Percentiles rank a stretch among this genome's conserved stretches.
Conservation (phyloP, 495 filamentous ascomycete genomes). For the Tuber umbilicatum region DNA sequence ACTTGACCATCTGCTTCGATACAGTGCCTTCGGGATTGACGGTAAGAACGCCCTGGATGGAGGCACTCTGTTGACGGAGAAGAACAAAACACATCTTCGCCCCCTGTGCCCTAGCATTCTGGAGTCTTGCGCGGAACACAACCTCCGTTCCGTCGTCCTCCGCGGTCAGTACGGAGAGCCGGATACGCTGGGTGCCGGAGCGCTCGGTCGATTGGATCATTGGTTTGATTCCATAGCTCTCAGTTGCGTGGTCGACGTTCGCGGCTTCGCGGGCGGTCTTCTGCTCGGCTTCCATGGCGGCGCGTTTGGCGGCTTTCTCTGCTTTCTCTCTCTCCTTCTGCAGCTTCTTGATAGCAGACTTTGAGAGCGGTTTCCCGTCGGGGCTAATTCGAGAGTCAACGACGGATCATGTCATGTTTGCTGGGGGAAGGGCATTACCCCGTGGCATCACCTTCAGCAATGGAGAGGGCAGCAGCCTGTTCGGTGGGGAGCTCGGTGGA, state of each 20-base stretch:
- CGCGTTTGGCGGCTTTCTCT: slow-evolving; percentile 33
- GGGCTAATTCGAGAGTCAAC: slow-evolving; percentile 17
- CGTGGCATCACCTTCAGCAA: slow-evolving; percentile 8
- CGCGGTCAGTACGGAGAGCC: slow-evolving; percentile 23
- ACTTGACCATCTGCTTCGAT: slow-evolving; percentile 81
- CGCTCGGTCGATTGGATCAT: slow-evolving; percentile 42
- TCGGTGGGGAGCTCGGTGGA: slow-evolving; percentile 20
- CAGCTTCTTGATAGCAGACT: slow-evolving; percentile 36
- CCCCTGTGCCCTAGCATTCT: slow-evolving; percentile 79
- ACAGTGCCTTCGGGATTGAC: slow-evolving; percentile 52
- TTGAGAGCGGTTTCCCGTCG: slow-evolving; percentile 38
- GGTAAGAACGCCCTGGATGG: slow-evolving; percentile 67
- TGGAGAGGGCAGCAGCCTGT: slow-evolving; percentile 12
- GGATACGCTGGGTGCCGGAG: slow-evolving; percentile 25
- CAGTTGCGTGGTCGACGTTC: slow-evolving; percentile 35
- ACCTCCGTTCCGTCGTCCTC: slow-evolving; percentile 58
- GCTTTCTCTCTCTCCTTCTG: slow-evolving; percentile 39
- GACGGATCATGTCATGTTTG: slow-evolving; percentile 6
- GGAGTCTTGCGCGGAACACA: slow-evolving; percentile 72
- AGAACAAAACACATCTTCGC: slow-evolving; percentile 90
- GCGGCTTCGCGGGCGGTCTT: slow-evolving; percentile 41
- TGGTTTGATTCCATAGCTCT: slow-evolving; percentile 31
- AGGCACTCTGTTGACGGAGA: slow-evolving; percentile 71
- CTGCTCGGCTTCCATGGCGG: slow-evolving; percentile 30
- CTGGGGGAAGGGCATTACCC: slow-evolving; percentile 14